A percentile compares a stretch with the other conserved stretches of the same genome.
Evolutionary conservation across 345 rosid genomes (phyloP).

Genomic region (Eucalyptus sp.): DNA sequence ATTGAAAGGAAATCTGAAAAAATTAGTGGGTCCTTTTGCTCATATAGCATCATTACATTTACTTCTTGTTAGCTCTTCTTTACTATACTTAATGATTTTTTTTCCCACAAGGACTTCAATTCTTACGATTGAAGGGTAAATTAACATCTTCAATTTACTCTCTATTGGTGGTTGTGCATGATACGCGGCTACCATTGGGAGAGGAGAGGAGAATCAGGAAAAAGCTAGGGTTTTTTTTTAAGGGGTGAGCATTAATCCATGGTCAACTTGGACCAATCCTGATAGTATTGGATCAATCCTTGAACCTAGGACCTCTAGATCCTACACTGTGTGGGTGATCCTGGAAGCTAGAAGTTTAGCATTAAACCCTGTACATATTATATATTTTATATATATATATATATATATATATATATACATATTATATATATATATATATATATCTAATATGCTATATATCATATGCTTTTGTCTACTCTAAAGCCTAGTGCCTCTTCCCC

Average conservation of each 20-base stretch:
- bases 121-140: neutral
- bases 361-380: no score
- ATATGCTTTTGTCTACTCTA: no score
- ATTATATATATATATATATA: no score
- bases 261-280: no score
- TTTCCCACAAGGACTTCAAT: neutral
- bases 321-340: no score
- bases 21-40: neutral
- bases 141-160: neutral
- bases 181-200: fast-evolving
- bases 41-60: neutral
- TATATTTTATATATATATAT: no score
- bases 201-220: neutral
- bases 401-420: no score
- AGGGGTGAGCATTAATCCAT: no score
- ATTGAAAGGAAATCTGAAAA: neutral
- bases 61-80: neutral
- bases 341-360: no score
- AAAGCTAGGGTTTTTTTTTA: neutral
- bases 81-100: neutral
- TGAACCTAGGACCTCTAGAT: no score
- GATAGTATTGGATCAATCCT: fast-evolving
- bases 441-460: no score
- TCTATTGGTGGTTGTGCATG: neutral
- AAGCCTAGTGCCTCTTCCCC: no score